A percentile compares a stretch with the other conserved stretches of the same genome.
These are phyloP conservation scores for Hymenoscyphus infarciens DNA, from an alignment of 2,329 filamentous ascomycete genomes.

Conservation along the genomic window DNA sequence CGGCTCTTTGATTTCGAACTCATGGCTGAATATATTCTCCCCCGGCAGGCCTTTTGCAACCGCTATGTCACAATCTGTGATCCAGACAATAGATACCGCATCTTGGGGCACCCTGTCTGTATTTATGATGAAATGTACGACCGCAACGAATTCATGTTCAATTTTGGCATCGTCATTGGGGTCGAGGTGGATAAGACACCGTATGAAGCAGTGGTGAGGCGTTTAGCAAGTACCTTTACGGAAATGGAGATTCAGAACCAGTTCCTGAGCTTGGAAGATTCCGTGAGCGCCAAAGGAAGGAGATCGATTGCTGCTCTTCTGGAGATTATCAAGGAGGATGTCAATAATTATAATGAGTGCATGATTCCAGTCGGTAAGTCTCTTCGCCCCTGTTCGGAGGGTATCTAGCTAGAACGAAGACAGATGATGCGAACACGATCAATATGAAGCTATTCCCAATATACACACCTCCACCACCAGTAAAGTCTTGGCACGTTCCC, in stretches of 20 bases:
- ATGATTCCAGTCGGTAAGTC: conserved; percentile 89
- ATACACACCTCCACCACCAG: conserved; percentile 69
- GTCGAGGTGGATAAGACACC: conserved; percentile 67
- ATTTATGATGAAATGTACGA: conserved; percentile 79
- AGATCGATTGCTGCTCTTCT: conserved; percentile 79
- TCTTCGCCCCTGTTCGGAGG: background rate
- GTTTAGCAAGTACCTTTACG: conserved; percentile 80
- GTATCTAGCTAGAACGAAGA: conserved; percentile 9
- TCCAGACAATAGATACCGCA: conserved; percentile 63
- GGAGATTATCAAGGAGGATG: conserved; percentile 75
- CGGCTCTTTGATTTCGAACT: conserved; percentile 82
- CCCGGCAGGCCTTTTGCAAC: conserved; percentile 91
- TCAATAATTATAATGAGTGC: conserved; percentile 97
- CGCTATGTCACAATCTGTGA: conserved; percentile 79
- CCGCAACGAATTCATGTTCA: conserved; percentile 97
- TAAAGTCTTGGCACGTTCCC: conserved; percentile 88
- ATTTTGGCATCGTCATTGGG: conserved; percentile 83
- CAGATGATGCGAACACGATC: conserved; percentile 88
- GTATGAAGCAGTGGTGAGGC: conserved; percentile 80
- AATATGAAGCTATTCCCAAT: conserved; percentile 95
- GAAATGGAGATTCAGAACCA: conserved; percentile 89
- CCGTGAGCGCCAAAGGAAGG: conserved; percentile 44
- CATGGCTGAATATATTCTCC: conserved; percentile 89
- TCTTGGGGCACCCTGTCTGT: conserved; percentile 86
- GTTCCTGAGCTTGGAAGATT: conserved; percentile 61